These are phyloP conservation scores for Zygoascus tannicola DNA, from an alignment of 805 yeast genomes.

Conservation along the genomic window DNA sequence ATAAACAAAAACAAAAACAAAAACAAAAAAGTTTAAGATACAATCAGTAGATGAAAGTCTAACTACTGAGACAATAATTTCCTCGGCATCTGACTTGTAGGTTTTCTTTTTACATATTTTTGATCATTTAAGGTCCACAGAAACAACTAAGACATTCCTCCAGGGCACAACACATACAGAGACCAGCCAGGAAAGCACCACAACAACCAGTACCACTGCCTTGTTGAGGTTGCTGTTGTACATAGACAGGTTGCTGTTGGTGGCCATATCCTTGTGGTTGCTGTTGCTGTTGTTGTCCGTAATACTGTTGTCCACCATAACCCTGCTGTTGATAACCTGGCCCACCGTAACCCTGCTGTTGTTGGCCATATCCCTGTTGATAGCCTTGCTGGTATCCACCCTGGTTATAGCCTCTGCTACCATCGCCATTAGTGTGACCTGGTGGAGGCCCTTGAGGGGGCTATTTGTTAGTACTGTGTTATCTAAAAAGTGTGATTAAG, in stretches of 20 bases:
- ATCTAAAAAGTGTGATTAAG: too few relatives aligned
- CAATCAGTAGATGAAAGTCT: too few relatives aligned
- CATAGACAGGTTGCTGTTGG: slow-evolving; percentile 29
- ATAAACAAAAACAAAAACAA: too few relatives aligned
- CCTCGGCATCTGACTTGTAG: too few relatives aligned
- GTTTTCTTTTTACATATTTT: too few relatives aligned
- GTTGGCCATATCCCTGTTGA: slow-evolving; percentile 21
- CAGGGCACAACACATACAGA: slow-evolving; percentile 19
- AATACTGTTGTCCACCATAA: slow-evolving; percentile 3
- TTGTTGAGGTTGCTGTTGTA: slow-evolving; percentile 24
- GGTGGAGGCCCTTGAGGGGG: slow-evolving; percentile 7
- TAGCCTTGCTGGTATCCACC: slow-evolving; percentile 13
- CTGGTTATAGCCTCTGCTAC: slow-evolving; percentile 8
- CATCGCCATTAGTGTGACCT: slow-evolving; percentile 6
- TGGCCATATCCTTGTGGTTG: slow-evolving; percentile 16
- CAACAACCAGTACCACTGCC: slow-evolving; percentile 21
- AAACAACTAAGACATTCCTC: slow-evolving; percentile 19
- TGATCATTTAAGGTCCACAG: background rate
- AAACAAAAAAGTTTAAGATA: too few relatives aligned
- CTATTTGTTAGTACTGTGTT: slow-evolving; percentile 2
- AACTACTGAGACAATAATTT: too few relatives aligned
- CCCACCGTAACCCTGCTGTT: slow-evolving; percentile 9
- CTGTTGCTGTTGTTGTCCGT: background rate
- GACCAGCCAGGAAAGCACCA: slow-evolving; percentile 18
- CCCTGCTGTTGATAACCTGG: slow-evolving; percentile 8